Conservation (phyloP, 352 stramenopile species). For the Thraustotheca clavata region DNA sequence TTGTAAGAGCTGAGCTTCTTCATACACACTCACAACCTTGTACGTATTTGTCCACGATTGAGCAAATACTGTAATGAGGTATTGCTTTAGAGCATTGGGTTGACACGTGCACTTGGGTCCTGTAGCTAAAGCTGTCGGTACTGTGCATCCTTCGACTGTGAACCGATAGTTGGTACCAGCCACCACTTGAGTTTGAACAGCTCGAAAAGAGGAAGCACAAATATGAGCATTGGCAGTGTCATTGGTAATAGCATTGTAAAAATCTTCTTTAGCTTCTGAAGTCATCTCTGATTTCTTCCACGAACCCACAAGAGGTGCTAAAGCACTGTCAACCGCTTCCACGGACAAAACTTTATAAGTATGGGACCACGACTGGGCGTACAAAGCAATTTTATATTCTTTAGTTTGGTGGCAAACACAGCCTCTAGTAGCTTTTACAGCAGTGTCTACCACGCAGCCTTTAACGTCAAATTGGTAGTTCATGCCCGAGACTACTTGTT, state of each 20-base stretch:
- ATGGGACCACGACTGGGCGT: conserved; percentile 21
- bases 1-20: not conserved
- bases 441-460: conserved; percentile 14
- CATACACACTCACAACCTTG: conserved; percentile 14
- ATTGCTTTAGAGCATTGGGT: conserved; percentile 6
- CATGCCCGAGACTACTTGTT: conserved; percentile 22
- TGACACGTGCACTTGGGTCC: not conserved
- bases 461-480: conserved; percentile 25
- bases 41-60: conserved; percentile 20
- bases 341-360: conserved; percentile 21
- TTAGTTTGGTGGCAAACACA: conserved; percentile 6
- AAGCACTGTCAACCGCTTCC: not conserved
- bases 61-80: conserved; percentile 26
- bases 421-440: not conserved
- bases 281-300: conserved; percentile 1
- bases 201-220: conserved; percentile 35
- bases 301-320: not conserved
- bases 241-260: conserved; percentile 1
- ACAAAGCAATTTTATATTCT: conserved; percentile 16
- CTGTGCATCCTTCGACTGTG: conserved; percentile 36
- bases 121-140: not conserved
- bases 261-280: not conserved
- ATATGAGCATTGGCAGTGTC: conserved; percentile 22
- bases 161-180: conserved; percentile 56
- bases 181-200: conserved; percentile 34